These are phyloP conservation scores for Begonia loranthoides DNA, from an alignment of 306 rosid genomes.

Conservation along the genomic window DNA sequence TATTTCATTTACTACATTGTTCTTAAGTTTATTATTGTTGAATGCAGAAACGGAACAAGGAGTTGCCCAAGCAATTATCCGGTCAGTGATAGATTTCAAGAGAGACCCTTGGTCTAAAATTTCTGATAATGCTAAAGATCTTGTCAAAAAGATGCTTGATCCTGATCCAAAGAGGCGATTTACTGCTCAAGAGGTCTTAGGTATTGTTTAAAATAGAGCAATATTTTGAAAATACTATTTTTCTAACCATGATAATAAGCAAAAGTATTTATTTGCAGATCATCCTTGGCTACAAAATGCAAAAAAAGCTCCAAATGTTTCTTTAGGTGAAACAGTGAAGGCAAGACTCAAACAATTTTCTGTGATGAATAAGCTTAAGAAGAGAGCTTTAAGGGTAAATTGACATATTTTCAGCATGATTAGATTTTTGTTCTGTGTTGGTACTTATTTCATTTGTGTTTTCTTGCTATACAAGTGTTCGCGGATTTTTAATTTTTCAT, in stretches of 20 bases:
- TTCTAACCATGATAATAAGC: background rate
- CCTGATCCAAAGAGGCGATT: slow-evolving; percentile 22
- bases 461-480: background rate
- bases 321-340: slow-evolving; percentile 49
- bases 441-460: background rate
- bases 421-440: background rate
- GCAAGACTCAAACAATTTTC: slow-evolving; percentile 53
- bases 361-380: slow-evolving; percentile 50
- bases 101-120: slow-evolving; percentile 29
- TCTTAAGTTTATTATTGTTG: too few species aligned
- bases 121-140: slow-evolving; percentile 23
- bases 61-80: slow-evolving; percentile 25
- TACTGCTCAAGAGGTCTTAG: slow-evolving; percentile 22
- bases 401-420: background rate
- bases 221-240: background rate
- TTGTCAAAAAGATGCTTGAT: slow-evolving; percentile 25
- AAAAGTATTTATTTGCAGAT: slow-evolving; percentile 14
- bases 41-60: slow-evolving; percentile 23
- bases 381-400: slow-evolving; percentile 43
- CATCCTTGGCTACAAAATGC: slow-evolving; percentile 52
- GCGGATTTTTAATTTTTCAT: background rate
- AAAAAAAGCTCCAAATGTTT: slow-evolving; percentile 49
- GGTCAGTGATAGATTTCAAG: slow-evolving; percentile 20
- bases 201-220: slow-evolving; percentile 7
- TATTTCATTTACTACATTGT: too few species aligned